These are phyloP conservation scores for Solanum aculeatissimum DNA, from an alignment of 305 asterid species.

Conservation along the genomic window DNA sequence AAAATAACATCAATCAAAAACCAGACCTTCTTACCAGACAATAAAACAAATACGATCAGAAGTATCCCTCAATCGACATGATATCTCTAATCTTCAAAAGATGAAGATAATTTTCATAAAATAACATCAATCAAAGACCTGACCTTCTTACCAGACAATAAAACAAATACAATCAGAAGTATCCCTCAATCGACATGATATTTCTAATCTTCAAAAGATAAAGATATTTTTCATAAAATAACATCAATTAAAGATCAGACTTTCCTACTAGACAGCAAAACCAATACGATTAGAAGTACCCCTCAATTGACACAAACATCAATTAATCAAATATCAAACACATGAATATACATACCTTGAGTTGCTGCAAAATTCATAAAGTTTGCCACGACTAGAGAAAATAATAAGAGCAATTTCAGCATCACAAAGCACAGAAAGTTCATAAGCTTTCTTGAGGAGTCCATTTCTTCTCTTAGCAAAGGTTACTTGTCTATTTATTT, in stretches of 20 bases:
- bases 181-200: background rate
- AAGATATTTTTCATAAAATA: background rate
- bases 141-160: background rate
- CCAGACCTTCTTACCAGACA: background rate
- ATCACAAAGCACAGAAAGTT: slow-evolving; percentile 42
- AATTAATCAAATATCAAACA: background rate
- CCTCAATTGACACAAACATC: background rate
- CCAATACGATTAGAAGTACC: background rate
- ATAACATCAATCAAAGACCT: background rate
- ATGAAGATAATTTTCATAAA: background rate
- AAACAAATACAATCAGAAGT: background rate
- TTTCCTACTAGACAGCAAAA: background rate
- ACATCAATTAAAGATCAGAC: background rate
- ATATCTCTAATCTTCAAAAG: background rate
- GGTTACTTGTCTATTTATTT: slow-evolving; percentile 46
- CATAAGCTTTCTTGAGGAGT: slow-evolving; percentile 41
- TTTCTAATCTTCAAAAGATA: background rate
- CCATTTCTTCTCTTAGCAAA: slow-evolving; percentile 53
- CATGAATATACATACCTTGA: slow-evolving; percentile 13
- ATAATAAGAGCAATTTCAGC: slow-evolving; percentile 48
- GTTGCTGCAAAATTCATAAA: slow-evolving; percentile 43
- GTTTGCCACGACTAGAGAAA: slow-evolving; percentile 46
- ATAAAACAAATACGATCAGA: no score
- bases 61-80: background rate
- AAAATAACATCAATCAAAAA: background rate